Conservation (phyloP, 2,329 filamentous ascomycete genomes). For the Exophiala aquamarina region DNA sequence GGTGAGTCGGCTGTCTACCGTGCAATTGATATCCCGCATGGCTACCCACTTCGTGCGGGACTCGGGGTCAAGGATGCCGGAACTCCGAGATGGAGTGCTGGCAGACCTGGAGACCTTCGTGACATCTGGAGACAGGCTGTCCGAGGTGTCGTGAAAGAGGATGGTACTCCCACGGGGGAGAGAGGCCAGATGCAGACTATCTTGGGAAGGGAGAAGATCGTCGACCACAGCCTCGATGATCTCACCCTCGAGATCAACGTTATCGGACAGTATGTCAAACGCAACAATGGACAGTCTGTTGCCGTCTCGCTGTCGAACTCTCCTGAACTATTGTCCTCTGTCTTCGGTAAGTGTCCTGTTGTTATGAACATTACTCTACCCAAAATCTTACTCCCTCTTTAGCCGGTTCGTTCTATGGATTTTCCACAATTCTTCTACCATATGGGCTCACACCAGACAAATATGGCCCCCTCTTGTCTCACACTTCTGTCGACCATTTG, state of each 20-base stretch:
- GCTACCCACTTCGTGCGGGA: conserved; percentile 74
- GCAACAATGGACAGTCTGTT: conserved; percentile 68
- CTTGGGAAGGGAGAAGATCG: conserved; percentile 69
- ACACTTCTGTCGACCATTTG: conserved; percentile 74
- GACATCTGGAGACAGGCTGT: conserved; percentile 83
- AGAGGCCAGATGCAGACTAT: conserved; percentile 75
- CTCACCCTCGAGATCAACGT: conserved; percentile 84
- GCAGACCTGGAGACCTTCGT: conserved; percentile 83
- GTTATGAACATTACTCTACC: conserved; percentile 5
- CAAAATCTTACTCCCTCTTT: conserved; percentile 5
- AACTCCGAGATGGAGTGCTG: conserved; percentile 77
- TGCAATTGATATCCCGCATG: conserved; percentile 80
- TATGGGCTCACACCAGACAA: conserved; percentile 71
- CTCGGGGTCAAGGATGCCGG: conserved; percentile 79
- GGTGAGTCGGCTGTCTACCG: conserved; percentile 85
- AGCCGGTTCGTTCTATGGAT: conserved; percentile 85
- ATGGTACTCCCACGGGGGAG: conserved; percentile 57
- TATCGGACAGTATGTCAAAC: conserved; percentile 73
- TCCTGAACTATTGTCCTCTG: conserved; percentile 74
- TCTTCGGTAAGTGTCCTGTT: conserved; percentile 64
- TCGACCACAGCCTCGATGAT: conserved; percentile 71
- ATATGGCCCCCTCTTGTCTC: conserved; percentile 70
- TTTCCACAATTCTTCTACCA: conserved; percentile 81
- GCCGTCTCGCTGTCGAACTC: conserved; percentile 93
- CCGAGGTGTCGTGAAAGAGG: conserved; percentile 62